A percentile compares a stretch with the other conserved stretches of the same genome.
phyloP scores from a whole-genome alignment of 495 filamentous ascomycete genomes.

The Annulohypoxylon maeteangense region DNA sequence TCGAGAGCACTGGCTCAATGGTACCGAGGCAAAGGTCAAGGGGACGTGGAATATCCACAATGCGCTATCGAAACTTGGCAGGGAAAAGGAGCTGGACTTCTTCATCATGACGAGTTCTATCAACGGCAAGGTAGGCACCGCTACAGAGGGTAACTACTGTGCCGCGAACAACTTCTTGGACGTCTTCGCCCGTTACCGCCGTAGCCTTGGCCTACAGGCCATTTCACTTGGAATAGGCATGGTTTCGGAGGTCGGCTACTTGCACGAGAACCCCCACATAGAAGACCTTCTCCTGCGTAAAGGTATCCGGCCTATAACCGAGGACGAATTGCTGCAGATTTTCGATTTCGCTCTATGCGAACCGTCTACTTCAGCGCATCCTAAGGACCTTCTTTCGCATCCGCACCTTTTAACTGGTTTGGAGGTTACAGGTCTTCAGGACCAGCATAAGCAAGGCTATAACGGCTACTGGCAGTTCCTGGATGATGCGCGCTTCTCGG shows the following conservation, averaged over 20 bases:
- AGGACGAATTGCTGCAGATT: conserved; percentile 49
- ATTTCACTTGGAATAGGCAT: conserved; percentile 14
- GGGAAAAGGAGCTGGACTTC: conserved; percentile 64
- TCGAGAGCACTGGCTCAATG: conserved; percentile 54
- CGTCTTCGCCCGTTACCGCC: conserved; percentile 51
- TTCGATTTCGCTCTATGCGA: conserved; percentile 40
- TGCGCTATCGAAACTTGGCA: conserved; percentile 18
- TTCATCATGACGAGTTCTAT: conserved; percentile 68
- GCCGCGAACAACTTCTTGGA: conserved; percentile 65
- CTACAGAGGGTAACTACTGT: conserved; percentile 63
- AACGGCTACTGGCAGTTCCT: not conserved
- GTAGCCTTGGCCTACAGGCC: conserved; percentile 35
- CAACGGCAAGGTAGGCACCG: conserved; percentile 56
- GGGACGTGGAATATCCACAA: conserved; percentile 43
- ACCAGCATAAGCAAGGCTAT: not conserved
- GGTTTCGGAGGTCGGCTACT: conserved; percentile 25
- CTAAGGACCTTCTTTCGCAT: not conserved
- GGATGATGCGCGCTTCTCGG: not conserved
- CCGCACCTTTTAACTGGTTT: conserved; percentile 42
- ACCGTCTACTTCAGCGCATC: not conserved
- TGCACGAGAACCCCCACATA: conserved; percentile 44
- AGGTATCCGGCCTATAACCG: conserved; percentile 43
- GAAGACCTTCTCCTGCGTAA: conserved; percentile 29
- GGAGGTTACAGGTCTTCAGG: conserved; percentile 23
- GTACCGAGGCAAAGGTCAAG: conserved; percentile 61